Base-by-base conservation (phyloP, 345 rosid species). In the Triadica sebifera region DNA sequence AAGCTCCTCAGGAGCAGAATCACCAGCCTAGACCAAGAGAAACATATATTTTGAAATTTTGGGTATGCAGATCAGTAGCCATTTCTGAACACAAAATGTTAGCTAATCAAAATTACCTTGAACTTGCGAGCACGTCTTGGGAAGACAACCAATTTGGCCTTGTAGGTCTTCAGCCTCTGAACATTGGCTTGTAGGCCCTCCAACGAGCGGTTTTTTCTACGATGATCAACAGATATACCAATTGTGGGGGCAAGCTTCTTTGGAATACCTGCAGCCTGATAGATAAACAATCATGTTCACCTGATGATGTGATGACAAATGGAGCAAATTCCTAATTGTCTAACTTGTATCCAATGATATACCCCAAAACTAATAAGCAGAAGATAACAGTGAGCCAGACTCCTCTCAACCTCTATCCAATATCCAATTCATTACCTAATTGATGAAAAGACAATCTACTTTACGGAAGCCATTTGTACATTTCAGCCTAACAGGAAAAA, bases 161-260 rank as follows among this genome's bases (percentile, higher is more conserved):
- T 92, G 91, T 85, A 92, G n/a, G 97, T 90, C 83, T 94, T 94
- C 47, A 94, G 81, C 87, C 98, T 91, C 83, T 89, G 96, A 34
- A 89, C 86, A 83, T 93, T 93, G 66, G 84, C 67, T 58, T 90
- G 98, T n/a, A 93, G 88, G 67, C 96, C 75, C 83, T 92, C 98
- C 76, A 91, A 65, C 0, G 97, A 94, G 0, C 85, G 83, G 76
- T 94, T 94, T 75, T 79, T 90, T 4, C 96, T 86, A 2, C 97
- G 94, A 67, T 92, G 93, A 78, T 94, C 98, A 39, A 94, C 89
- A 0, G 94, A 73, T 38, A 94, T 84, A 38, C 98, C 97, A 3
- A 94, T 84, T 0, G 97, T 90, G 0, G 92, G 93, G 1, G 98
- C 96, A 56, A 91, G 81, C 60, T 90, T 93, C 96, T 88, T 91